Evolutionary conservation across 768 basidiomycete species (phyloP).

Genomic region (Pleurotus cornucopiae): DNA sequence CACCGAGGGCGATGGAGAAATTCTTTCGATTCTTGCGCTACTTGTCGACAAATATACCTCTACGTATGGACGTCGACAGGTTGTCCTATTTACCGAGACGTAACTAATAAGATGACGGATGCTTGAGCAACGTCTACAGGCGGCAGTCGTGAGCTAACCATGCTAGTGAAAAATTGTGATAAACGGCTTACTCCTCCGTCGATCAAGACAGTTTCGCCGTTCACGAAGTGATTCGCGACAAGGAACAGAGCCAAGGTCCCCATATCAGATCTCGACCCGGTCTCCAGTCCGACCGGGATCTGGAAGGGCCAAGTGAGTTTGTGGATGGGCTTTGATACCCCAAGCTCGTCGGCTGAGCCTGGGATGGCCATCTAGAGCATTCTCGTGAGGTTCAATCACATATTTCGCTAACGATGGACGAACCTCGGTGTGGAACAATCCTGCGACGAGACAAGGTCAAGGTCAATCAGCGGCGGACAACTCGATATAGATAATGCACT

Average conservation of each 20-base stretch:
- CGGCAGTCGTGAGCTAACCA: too few species aligned
- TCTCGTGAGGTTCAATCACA: too few species aligned
- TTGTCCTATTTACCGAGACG: background rate
- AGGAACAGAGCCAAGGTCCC: slow-evolving; percentile 38
- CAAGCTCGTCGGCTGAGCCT: slow-evolving; percentile 19
- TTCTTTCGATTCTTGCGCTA: too few species aligned
- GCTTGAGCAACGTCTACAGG: slow-evolving; percentile 4
- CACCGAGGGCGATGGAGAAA: too few species aligned
- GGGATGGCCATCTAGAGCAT: slow-evolving; percentile 25
- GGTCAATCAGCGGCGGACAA: background rate
- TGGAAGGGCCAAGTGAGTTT: slow-evolving; percentile 21
- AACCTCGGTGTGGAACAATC: slow-evolving; percentile 27
- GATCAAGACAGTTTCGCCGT: slow-evolving; percentile 43
- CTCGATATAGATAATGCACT: background rate
- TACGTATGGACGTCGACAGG: too few species aligned
- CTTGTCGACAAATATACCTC: too few species aligned
- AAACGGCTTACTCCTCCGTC: slow-evolving; percentile 40
- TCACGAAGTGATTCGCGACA: slow-evolving; percentile 44
- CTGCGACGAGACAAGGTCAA: slow-evolving; percentile 10
- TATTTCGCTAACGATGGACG: background rate
- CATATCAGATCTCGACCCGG: slow-evolving; percentile 36
- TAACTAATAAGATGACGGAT: slow-evolving; percentile 1
- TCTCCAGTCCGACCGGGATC: slow-evolving; percentile 26
- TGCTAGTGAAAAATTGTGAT: background rate
- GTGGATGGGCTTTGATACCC: slow-evolving; percentile 17